phyloP scores from a whole-genome alignment of 441 rosid species.

The Adansonia madagascariensis region DNA sequence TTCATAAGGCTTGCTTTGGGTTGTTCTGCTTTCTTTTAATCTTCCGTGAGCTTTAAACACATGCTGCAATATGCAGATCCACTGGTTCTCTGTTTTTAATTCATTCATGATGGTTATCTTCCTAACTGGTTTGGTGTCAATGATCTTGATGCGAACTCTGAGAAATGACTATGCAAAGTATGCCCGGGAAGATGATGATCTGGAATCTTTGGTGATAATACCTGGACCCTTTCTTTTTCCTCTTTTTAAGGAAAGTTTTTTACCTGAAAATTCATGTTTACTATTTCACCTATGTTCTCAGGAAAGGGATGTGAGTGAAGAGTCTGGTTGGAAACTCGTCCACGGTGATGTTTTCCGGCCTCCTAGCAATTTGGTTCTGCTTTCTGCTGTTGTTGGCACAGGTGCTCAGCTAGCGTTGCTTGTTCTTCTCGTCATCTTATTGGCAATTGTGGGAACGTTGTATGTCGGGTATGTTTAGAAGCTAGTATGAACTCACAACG shows the following conservation, averaged over 20 bases:
- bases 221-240: conserved; percentile 19
- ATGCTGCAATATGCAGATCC: conserved; percentile 65
- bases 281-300: conserved; percentile 32
- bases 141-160: conserved; percentile 96
- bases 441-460: conserved; percentile 93
- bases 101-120: conserved; percentile 99
- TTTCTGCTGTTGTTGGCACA: conserved; percentile 95
- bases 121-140: conserved; percentile 96
- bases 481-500: conserved; percentile 4
- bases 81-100: conserved; percentile 98
- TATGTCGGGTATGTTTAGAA: conserved; percentile 81
- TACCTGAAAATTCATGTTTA: conserved; percentile 25
- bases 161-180: conserved; percentile 97
- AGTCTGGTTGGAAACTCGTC: conserved; percentile 98
- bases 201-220: conserved; percentile 80
- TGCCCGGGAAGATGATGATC: conserved; percentile 96
- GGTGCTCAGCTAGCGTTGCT: conserved; percentile 96
- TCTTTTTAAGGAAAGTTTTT: conserved; percentile 8
- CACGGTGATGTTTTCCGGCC: conserved; percentile 97
- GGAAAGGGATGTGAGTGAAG: conserved; percentile 99
- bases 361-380: conserved; percentile 65
- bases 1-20: not conserved
- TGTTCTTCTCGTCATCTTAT: conserved; percentile 89
- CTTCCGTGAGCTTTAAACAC: conserved; percentile 21
- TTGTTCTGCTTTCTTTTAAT: conserved; percentile 1